Conservation (phyloP, 2,329 filamentous ascomycete species). For the Colletotrichum sp. region DNA sequence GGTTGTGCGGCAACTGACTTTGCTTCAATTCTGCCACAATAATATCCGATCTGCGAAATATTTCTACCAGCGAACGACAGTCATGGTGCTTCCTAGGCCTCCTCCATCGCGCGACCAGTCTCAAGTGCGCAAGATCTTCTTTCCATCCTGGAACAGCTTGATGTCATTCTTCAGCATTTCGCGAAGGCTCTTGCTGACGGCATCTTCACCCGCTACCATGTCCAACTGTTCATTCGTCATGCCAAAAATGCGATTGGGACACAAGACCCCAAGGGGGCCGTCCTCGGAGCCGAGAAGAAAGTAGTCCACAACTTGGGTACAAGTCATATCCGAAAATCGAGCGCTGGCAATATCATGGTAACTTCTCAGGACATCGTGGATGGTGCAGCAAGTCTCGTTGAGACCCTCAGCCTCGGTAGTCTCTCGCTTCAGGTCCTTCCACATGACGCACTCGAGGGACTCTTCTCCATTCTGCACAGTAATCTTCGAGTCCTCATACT, state of each 20-base stretch:
- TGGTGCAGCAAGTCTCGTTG: too few relatives aligned
- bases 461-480: rapidly evolving
- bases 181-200: conserved; percentile 42
- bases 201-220: conserved; percentile 63
- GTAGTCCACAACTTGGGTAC: conserved; percentile 60
- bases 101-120: not conserved
- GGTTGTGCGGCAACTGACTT: too few relatives aligned
- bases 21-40: too few relatives aligned
- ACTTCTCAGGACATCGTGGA: too few relatives aligned
- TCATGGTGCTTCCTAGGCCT: too few relatives aligned
- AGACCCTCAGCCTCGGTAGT: conserved; percentile 49
- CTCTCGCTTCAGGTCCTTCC: not conserved
- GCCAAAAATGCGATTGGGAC: conserved; percentile 50
- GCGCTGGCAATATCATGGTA: conserved; percentile 39
- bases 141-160: conserved; percentile 44
- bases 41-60: too few relatives aligned
- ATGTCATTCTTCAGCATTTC: conserved; percentile 50
- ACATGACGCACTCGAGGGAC: not conserved
- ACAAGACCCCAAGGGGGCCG: conserved; percentile 59
- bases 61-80: too few relatives aligned
- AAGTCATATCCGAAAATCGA: conserved; percentile 68
- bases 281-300: conserved; percentile 53
- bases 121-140: conserved; percentile 18
- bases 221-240: conserved; percentile 56
- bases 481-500: not conserved